Evolutionary conservation across 768 basidiomycete genomes (phyloP).

Genomic region (Agaricus subrufescens): DNA sequence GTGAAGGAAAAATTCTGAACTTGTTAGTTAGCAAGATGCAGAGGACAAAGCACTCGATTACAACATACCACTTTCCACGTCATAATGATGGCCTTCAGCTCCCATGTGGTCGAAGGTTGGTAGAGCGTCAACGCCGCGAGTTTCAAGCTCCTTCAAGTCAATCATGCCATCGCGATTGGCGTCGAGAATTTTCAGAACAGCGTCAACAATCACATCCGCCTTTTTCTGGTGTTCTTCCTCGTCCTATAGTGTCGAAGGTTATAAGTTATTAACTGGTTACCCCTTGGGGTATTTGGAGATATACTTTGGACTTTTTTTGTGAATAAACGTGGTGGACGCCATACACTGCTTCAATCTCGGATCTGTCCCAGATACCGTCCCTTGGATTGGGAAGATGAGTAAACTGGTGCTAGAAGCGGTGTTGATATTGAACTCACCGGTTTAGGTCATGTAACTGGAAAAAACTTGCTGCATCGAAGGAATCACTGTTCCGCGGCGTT

Average conservation of each 20-base stretch:
- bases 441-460: conserved; percentile 95
- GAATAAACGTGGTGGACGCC: conserved; percentile 92
- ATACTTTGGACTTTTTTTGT: conserved; percentile 72
- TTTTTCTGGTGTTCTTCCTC: conserved; percentile 78
- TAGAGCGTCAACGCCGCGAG: conserved; percentile 67
- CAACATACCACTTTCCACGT: conserved; percentile 80
- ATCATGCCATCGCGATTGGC: conserved; percentile 69
- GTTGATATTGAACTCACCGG: conserved; percentile 36
- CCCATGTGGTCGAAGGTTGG: conserved; percentile 83
- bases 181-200: conserved; percentile 70
- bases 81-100: conserved; percentile 92
- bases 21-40: neutral
- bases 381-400: conserved; percentile 29
- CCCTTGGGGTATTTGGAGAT: neutral
- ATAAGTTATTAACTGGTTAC: neutral
- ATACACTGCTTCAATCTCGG: conserved; percentile 94
- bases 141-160: conserved; percentile 64
- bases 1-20: conserved; percentile 86
- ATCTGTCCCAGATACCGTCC: conserved; percentile 77
- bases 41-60: neutral
- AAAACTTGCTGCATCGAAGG: conserved; percentile 83
- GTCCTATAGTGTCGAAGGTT: conserved; percentile 37
- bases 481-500: conserved; percentile 47
- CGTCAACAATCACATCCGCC: conserved; percentile 70
- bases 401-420: neutral